Evolutionary conservation across 139 green algal species (phyloP).

Genomic region (Chlorella sp.): DNA sequence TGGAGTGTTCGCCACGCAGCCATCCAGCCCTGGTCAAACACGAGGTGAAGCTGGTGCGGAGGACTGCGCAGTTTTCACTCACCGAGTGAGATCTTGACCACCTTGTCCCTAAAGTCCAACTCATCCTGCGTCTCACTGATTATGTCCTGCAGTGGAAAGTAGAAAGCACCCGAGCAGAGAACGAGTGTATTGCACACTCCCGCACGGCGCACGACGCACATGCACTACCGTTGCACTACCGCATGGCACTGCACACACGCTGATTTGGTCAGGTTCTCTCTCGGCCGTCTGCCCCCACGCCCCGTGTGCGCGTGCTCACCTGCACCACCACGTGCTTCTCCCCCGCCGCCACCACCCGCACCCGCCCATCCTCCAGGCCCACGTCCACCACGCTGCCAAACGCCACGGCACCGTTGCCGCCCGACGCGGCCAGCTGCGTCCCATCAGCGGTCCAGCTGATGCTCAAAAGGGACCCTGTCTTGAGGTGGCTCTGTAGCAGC

Average conservation of each 20-base stretch:
- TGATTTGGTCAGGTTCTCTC: no score
- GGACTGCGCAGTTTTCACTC: constrained; percentile 1
- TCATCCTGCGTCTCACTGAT: constrained; percentile 53
- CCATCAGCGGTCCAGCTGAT: constrained; percentile 65
- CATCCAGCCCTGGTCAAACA: no score
- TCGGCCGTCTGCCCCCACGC: no score
- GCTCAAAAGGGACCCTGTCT: constrained; percentile 42
- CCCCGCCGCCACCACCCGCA: constrained; percentile 18
- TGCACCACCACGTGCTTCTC: not conserved
- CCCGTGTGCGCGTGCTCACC: no score
- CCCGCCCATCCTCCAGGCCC: constrained; percentile 34
- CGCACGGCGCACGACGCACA: no score
- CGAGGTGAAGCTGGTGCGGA: not conserved
- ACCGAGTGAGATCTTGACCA: constrained; percentile 64
- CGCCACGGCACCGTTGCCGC: constrained; percentile 47
- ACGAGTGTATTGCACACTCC: no score
- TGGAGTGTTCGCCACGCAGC: no score
- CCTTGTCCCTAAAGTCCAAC: constrained; percentile 70
- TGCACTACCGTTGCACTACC: no score
- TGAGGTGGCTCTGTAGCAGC: constrained; percentile 27
- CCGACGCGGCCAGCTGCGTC: constrained; percentile 53
- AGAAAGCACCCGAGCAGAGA: no score
- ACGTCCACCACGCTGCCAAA: constrained; percentile 51
- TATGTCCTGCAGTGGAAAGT: constrained; percentile 53
- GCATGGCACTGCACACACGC: no score